phyloP scores from a whole-genome alignment of 345 rosid genomes.

The Trapa bicornis region DNA sequence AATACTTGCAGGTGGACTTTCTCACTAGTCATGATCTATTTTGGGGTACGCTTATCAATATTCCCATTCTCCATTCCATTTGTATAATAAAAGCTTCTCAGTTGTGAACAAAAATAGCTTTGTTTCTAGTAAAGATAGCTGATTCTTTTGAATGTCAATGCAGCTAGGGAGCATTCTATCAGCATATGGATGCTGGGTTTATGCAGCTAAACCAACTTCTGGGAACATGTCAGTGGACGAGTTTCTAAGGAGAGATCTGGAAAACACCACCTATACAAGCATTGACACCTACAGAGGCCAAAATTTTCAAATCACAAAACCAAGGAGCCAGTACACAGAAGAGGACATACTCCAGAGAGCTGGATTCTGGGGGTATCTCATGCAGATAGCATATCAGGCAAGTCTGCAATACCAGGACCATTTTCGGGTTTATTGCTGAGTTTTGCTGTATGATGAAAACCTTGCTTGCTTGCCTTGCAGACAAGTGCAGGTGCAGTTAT shows the following conservation, averaged over 20 bases:
- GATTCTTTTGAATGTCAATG: slow-evolving; percentile 3
- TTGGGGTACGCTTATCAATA: slow-evolving; percentile 44
- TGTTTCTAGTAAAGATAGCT: background rate
- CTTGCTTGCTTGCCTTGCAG: slow-evolving; percentile 18
- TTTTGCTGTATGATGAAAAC: background rate
- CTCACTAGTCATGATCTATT: slow-evolving; percentile 66
- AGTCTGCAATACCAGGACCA: background rate
- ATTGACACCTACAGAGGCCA: slow-evolving; percentile 10
- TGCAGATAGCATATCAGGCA: slow-evolving; percentile 74
- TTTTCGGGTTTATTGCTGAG: background rate
- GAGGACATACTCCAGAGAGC: slow-evolving; percentile 37
- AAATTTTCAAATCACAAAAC: slow-evolving; percentile 17
- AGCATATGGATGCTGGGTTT: slow-evolving; percentile 60
- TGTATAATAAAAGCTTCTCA: no score
- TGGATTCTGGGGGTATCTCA: slow-evolving; percentile 60
- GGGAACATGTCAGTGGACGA: slow-evolving; percentile 19
- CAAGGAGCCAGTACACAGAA: slow-evolving; percentile 31
- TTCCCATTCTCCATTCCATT: background rate
- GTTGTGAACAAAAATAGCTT: no score
- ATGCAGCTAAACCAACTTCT: slow-evolving; percentile 10
- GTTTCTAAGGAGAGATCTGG: slow-evolving; percentile 18
- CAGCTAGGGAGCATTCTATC: slow-evolving; percentile 67
- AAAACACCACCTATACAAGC: slow-evolving; percentile 10
- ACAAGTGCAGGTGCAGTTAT: slow-evolving; percentile 79
- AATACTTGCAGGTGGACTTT: slow-evolving; percentile 74